A percentile compares a stretch with the other conserved stretches of the same genome.
Evolutionary conservation across 2,329 filamentous ascomycete genomes (phyloP).

Genomic region (Stylonectria norvegica): DNA sequence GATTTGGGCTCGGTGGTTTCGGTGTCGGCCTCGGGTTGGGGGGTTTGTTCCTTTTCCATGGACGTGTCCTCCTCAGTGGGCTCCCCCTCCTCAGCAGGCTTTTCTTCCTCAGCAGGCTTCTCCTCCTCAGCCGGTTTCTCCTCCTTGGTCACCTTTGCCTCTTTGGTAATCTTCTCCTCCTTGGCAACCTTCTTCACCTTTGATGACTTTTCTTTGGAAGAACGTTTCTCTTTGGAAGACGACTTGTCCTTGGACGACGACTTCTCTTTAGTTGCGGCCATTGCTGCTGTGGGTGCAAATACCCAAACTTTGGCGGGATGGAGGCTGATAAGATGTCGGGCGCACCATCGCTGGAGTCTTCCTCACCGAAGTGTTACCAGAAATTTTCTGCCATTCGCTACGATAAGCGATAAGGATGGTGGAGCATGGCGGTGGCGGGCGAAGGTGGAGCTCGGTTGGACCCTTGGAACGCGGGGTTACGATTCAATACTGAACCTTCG

Average conservation of each 20-base stretch:
- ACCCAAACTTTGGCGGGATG: too few species aligned
- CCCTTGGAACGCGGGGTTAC: constrained; percentile 8
- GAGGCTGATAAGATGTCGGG: constrained; percentile 4
- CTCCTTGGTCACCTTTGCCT: too few species aligned
- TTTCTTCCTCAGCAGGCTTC: constrained; percentile 12
- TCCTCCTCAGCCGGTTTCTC: too few species aligned
- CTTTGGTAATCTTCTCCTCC: constrained; percentile 11
- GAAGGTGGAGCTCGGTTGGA: constrained; percentile 15
- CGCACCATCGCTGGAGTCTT: background rate
- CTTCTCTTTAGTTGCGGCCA: constrained; percentile 29
- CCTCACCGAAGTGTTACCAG: background rate
- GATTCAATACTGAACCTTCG: too few species aligned
- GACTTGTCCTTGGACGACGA: constrained; percentile 11
- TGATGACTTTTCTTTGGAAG: constrained; percentile 13
- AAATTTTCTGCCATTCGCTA: constrained; percentile 11
- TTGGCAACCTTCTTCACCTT: background rate
- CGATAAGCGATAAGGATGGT: constrained; percentile 28
- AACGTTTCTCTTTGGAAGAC: constrained; percentile 1
- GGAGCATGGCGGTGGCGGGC: background rate
- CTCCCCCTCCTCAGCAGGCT: constrained; percentile 11
- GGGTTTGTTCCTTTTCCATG: constrained; percentile 2
- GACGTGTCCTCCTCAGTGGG: constrained; percentile 1
- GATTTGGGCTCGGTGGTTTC: constrained; percentile 11
- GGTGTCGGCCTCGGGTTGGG: constrained; percentile 11
- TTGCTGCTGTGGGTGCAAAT: too few species aligned